Percentiles rank a stretch among this genome's conserved stretches.
These are phyloP conservation scores for Kregervanrija delftensis DNA, from an alignment of 805 yeast genomes.

Conservation along the genomic window DNA sequence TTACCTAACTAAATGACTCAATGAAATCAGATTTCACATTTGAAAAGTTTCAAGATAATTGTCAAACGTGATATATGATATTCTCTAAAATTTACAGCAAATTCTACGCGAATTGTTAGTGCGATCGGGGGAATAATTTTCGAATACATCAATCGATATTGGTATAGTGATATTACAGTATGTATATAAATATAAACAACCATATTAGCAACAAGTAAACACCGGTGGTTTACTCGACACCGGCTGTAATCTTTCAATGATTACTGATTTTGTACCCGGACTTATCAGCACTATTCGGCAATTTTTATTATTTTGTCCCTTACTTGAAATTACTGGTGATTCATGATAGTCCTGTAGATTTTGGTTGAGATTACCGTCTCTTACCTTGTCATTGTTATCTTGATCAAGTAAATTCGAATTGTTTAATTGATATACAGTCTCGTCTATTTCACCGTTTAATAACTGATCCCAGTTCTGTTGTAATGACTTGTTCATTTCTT, in stretches of 20 bases:
- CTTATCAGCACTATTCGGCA: constrained; percentile 8
- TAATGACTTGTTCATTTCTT: constrained; percentile 9
- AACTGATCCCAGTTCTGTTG: constrained; percentile 27
- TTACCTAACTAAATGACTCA: too few relatives aligned
- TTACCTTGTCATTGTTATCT: not conserved
- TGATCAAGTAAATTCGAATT: constrained; percentile 9
- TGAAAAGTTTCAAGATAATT: too few relatives aligned
- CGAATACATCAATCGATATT: too few relatives aligned
- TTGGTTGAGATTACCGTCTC: not conserved
- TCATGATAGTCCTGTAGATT: constrained; percentile 2
- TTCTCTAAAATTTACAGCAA: too few relatives aligned
- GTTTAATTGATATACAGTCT: constrained; percentile 15
- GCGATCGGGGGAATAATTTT: too few relatives aligned
- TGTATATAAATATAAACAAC: not conserved
- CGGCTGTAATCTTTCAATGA: constrained; percentile 53
- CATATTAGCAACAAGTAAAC: constrained; percentile 54
- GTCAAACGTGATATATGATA: too few relatives aligned
- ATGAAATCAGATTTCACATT: too few relatives aligned
- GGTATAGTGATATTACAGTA: too few relatives aligned
- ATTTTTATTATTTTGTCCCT: not conserved
- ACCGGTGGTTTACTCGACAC: constrained; percentile 53
- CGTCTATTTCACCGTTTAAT: constrained; percentile 25
- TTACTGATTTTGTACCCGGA: constrained; percentile 36
- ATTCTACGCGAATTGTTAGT: too few relatives aligned
- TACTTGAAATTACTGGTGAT: not conserved